Evolutionary conservation across 805 yeast species (phyloP), one percentile per base, ranked within the genome.

Genomic region (Candida ovalis): DNA sequence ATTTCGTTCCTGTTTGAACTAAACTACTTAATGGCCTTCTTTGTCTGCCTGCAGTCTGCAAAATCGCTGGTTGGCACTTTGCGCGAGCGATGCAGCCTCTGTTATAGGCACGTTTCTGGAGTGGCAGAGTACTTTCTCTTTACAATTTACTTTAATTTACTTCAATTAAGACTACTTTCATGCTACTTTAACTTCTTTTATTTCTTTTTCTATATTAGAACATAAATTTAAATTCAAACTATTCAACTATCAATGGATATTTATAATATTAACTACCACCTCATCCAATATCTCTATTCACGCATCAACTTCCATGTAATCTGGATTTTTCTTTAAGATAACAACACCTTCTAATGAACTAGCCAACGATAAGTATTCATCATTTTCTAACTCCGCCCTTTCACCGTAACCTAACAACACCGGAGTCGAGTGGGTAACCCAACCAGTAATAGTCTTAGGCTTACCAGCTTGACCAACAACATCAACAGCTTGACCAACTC

Each of bases 361-460:
- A 10, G 94, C 79, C 58, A 89, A 76, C 51, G 96, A 82, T 52
- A 88, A 76, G 71, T 91, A 94, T 70, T 94, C 97, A 51, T 90
- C 96, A 58, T 87, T 90, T 65, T 95, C 99, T 57, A 94, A 74
- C 68, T 94, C 99, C 0, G 99, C 99, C 53, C 97, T 78, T 68
- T 94, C 99, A 40, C 98, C 98, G 58, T 84, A 83, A 37, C 94
- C 91, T 48, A 94, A 75, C 58, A 94, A 74, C 19, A 94, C 99
- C 0, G 99, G 99, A 0, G 99, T 94, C 4, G 94, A 87, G 63
- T 94, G 99, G 1, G 99, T 94, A 19, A 94, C 98, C 99, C 99
- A 94, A 33, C 99, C 99, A 3, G 99, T 94, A 42, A 94, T 94
- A 12, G 97, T 91, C 75, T 94, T 94, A 43, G 99, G 99, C 59